Evolutionary conservation across 2,329 filamentous ascomycete species (phyloP), one percentile per base, ranked within the genome.

Genomic region (Fusarium papillatum): DNA sequence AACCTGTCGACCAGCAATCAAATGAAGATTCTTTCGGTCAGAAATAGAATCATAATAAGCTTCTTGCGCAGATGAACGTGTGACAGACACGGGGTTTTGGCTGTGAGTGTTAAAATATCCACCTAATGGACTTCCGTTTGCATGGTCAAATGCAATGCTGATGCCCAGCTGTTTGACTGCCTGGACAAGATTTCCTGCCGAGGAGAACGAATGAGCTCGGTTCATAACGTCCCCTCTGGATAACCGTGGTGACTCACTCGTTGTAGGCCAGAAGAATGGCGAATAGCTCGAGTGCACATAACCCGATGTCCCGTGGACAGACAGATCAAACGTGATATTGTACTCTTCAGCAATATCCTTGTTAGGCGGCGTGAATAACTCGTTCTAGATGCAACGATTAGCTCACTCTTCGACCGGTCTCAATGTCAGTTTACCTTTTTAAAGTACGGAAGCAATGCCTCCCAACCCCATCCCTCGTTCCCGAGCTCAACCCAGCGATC

Each of bases 401-500:
- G n/a, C 24, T 24, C 16, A 5, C 24, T 4, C 16, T 11, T 13
- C 4, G 7, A 24, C 4, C 2, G 3, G 16, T 31, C n/a, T 19
- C 10, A 53, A 2, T 4, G 2, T 1, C 16, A 11, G 5, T 5
- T 3, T 41, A 84, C 85, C 77, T 88, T 88, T 41, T 84, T 85
- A 69, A 88, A 85, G 48, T 87, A 88, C 0, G 85, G 86, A 0
- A 86, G 78, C 13, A 89, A 41, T 16, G 79, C 70, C 17, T 79
- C 68, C 81, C 80, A 83, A 10, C 85, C 79, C 81, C 85, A 88
- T 2, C 85, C 86, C 0, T 81, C 74, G 38, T 88, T 87, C 0
- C 87, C 88, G 0, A 90, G 78, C 5, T 80, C 79, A 13, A 82
- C 83, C 88, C 88, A 90, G 0, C 83, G 80, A 50, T 88, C 81